phyloP scores from a whole-genome alignment of 139 green algal genomes.

The Chlorella ohadii region DNA sequence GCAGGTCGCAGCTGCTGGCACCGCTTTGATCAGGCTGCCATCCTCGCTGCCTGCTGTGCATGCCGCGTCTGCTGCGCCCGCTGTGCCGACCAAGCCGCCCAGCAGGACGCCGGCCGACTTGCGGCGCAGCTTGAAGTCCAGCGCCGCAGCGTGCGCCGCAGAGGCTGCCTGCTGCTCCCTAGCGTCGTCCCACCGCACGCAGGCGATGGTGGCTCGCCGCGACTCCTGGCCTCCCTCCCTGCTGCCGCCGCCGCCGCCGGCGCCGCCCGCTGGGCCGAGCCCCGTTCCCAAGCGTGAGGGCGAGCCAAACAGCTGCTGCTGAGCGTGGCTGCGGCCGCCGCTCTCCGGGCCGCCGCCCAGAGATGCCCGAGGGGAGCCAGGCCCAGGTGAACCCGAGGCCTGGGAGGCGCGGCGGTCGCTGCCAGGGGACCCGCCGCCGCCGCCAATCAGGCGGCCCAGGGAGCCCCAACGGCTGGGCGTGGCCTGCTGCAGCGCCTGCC shows the following conservation, averaged over 20 bases:
- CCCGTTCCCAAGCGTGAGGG: not conserved
- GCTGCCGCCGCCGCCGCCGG: not conserved
- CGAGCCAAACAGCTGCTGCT: slow-evolving; percentile 17
- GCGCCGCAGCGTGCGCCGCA: not conserved
- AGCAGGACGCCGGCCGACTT: not conserved
- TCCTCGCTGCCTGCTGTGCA: not conserved
- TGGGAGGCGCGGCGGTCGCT: no score
- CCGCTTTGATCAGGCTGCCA: slow-evolving; percentile 1
- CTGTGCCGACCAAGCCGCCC: not conserved
- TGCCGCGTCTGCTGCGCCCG: not conserved
- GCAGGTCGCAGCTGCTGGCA: not conserved
- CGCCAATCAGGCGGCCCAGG: not conserved
- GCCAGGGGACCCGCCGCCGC: not conserved
- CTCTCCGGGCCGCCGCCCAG: not conserved
- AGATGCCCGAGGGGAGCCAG: not conserved
- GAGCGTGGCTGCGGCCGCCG: not conserved
- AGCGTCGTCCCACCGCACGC: not conserved
- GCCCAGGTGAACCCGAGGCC: not conserved
- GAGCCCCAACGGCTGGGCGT: slow-evolving; percentile 2
- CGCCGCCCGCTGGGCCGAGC: not conserved
- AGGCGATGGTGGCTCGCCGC: not conserved
- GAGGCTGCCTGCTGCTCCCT: not conserved
- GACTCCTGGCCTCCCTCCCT: not conserved
- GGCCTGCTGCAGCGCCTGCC: slow-evolving; percentile 1
- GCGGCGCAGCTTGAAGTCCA: not conserved